Evolutionary conservation across 2,329 filamentous ascomycete species (phyloP).

Genomic region (Monosporascus ibericus): DNA sequence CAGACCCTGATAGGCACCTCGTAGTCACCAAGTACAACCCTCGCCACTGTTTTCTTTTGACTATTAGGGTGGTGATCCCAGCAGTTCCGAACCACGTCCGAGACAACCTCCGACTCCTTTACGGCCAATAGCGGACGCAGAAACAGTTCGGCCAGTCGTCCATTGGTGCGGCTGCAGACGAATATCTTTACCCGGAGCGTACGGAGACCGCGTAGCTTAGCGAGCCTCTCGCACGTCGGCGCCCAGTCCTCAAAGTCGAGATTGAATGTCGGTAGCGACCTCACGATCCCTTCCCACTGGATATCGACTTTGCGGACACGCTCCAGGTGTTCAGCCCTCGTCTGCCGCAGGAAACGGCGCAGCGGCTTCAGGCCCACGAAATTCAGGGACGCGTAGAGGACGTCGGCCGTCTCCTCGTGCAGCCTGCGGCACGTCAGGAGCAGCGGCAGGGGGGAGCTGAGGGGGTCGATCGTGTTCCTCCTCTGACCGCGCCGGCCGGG

Average conservation of each 20-base stretch:
- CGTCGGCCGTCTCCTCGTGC: slow-evolving; percentile 1
- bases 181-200: not conserved
- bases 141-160: not conserved
- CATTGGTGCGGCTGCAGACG: not conserved
- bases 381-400: not conserved
- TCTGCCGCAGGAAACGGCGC: not conserved
- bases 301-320: not conserved
- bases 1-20: not conserved
- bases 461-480: not conserved
- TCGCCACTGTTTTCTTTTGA: not conserved
- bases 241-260: slow-evolving; percentile 1
- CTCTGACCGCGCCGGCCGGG: not conserved
- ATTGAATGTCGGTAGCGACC: not conserved
- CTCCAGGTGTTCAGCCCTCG: not conserved
- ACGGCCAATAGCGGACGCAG: not conserved
- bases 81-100: not conserved
- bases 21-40: not conserved
- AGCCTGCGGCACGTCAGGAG: not conserved
- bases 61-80: not conserved
- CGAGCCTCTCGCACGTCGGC: slow-evolving; percentile 1
- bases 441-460: not conserved
- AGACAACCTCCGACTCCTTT: not conserved
- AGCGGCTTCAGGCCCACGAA: slow-evolving; percentile 1
- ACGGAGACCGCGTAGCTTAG: not conserved
- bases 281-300: slow-evolving; percentile 1